A percentile compares a stretch with the other conserved stretches of the same genome.
phyloP scores from a whole-genome alignment of 192 early-diverging fungal species.

The Umbelopsis ramanniana region DNA sequence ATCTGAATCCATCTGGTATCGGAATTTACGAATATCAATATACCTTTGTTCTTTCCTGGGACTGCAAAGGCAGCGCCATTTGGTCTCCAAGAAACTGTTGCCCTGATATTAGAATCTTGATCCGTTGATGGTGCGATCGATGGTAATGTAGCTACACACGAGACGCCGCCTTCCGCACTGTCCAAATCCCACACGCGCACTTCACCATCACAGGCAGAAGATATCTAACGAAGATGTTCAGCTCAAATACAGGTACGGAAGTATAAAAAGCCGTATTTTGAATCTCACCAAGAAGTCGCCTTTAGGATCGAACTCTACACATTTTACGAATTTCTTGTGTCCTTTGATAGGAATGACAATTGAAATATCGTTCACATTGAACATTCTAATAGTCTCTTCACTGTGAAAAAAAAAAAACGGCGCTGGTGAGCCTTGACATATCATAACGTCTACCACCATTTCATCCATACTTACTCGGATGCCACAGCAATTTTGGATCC shows the following conservation, averaged over 20 bases:
- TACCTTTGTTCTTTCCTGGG: slow-evolving; percentile 52
- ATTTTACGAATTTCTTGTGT: slow-evolving; percentile 34
- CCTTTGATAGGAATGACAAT: slow-evolving; percentile 33
- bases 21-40: slow-evolving; percentile 30
- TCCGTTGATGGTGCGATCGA: slow-evolving; percentile 40
- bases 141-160: slow-evolving; percentile 45
- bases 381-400: slow-evolving; percentile 34
- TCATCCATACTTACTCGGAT: slow-evolving; percentile 33
- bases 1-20: slow-evolving; percentile 11
- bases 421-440: background rate
- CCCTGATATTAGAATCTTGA: slow-evolving; percentile 45
- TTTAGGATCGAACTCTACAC: slow-evolving; percentile 35
- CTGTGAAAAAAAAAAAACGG: slow-evolving; percentile 22
- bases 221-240: slow-evolving; percentile 24
- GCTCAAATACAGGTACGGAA: background rate
- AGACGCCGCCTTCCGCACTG: slow-evolving; percentile 37
- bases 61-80: slow-evolving; percentile 62
- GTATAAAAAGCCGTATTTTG: background rate
- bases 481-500: slow-evolving; percentile 41
- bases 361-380: slow-evolving; percentile 26
- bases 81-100: slow-evolving; percentile 66
- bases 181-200: slow-evolving; percentile 70
- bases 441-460: background rate
- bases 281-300: slow-evolving; percentile 31
- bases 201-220: slow-evolving; percentile 64